Conservation (phyloP, 106 monocot species). For the Dendrobium catenatum region DNA sequence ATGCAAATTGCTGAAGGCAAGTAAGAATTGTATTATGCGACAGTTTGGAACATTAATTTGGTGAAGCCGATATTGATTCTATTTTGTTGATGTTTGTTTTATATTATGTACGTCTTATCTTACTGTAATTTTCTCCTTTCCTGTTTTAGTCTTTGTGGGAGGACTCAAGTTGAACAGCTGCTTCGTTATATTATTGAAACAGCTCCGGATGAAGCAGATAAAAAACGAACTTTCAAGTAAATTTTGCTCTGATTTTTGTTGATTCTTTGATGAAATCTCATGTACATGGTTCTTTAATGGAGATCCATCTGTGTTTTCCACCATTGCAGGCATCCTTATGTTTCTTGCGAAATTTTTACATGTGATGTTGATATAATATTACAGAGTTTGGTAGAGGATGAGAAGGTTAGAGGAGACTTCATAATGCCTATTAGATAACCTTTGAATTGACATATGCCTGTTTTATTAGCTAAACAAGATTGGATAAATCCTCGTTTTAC, state of each 20-base stretch:
- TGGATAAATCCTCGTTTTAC: neutral
- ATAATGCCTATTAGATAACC: neutral
- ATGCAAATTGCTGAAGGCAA: neutral
- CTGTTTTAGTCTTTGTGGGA: slow-evolving; percentile 53
- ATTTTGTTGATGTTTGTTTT: neutral
- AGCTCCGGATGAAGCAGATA: slow-evolving; percentile 67
- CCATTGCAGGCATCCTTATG: slow-evolving; percentile 68
- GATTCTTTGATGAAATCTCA: neutral
- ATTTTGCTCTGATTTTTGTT: neutral
- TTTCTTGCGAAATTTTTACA: slow-evolving; percentile 93
- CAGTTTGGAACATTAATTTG: neutral
- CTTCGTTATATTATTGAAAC: slow-evolving; percentile 76
- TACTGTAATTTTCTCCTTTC: neutral
- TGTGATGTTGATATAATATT: slow-evolving; percentile 84
- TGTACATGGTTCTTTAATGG: neutral
- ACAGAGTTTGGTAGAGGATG: slow-evolving; percentile 69
- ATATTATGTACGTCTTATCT: neutral
- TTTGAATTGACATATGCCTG: neutral
- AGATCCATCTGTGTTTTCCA: slow-evolving; percentile 3
- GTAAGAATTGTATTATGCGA: neutral
- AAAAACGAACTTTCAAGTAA: slow-evolving; percentile 63
- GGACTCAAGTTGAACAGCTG: slow-evolving; percentile 73
- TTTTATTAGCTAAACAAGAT: neutral
- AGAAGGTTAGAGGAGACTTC: slow-evolving; percentile 35
- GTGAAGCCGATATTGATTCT: neutral